phyloP scores from a whole-genome alignment of 176 grass and related monocot genomes.

The Eremochloa ophiuroides region DNA sequence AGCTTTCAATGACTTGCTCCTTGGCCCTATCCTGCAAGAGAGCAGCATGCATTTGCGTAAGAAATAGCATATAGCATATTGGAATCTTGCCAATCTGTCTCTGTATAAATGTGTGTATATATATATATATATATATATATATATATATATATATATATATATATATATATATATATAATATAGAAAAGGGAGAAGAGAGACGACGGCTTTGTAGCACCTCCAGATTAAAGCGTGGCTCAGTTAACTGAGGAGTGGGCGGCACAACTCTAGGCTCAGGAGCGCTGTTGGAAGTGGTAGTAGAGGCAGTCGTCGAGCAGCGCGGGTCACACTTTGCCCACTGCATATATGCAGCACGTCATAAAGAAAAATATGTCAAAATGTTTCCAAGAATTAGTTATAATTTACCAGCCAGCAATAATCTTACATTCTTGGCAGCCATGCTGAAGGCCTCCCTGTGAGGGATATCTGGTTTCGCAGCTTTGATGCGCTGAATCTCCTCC shows the following conservation, averaged over 20 bases:
- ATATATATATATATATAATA: too few relatives aligned
- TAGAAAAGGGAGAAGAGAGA: not conserved
- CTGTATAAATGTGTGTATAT: not conserved
- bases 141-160: too few relatives aligned
- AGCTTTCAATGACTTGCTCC: constrained; percentile 60
- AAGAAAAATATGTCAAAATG: not conserved
- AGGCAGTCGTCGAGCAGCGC: constrained; percentile 56
- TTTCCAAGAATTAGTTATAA: not conserved
- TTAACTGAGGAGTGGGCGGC: constrained; percentile 39
- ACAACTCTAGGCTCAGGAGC: constrained; percentile 38
- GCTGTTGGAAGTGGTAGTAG: constrained; percentile 55
- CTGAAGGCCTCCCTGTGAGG: constrained; percentile 98
- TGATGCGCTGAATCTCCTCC: constrained; percentile 99
- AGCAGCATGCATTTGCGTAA: not conserved
- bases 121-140: too few relatives aligned
- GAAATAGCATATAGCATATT: not conserved
- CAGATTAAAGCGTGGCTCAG: not conserved
- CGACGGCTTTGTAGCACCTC: not conserved
- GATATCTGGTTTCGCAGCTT: constrained; percentile 89
- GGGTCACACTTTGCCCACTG: constrained; percentile 97
- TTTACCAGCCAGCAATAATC: not conserved
- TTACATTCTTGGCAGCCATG: constrained; percentile 99
- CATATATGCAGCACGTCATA: not conserved
- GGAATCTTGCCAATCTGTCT: not conserved
- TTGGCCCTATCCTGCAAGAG: constrained; percentile 56